A percentile compares a stretch with the other conserved stretches of the same genome.
Conservation (phyloP, 2,329 filamentous ascomycete species). For the Pseudogymnoascus sp. region DNA sequence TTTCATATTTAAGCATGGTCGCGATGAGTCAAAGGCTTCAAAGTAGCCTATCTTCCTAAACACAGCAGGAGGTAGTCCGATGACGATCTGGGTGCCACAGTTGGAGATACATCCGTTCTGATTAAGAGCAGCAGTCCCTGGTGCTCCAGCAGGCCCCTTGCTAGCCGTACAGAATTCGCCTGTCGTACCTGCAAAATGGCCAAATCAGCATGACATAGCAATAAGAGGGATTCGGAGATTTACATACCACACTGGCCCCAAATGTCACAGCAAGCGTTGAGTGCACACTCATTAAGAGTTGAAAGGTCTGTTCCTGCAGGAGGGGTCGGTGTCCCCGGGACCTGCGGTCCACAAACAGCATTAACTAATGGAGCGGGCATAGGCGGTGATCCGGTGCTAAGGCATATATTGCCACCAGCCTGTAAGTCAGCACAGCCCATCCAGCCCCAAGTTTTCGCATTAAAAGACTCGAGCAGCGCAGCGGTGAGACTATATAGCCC, state of each 20-base stretch:
- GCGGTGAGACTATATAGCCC: constrained; percentile 26
- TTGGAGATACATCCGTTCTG: constrained; percentile 32
- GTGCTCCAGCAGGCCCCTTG: constrained; percentile 23
- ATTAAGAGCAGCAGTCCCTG: constrained; percentile 15
- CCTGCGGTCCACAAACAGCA: constrained; percentile 40
- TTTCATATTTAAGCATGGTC: constrained; percentile 20
- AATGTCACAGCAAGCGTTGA: no score
- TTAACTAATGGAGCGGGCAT: constrained; percentile 34
- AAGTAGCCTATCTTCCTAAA: background rate
- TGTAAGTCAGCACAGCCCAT: constrained; percentile 31
- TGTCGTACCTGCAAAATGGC: constrained; percentile 31
- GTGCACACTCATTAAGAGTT: constrained; percentile 1
- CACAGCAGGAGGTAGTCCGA: constrained; percentile 16
- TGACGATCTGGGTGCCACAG: constrained; percentile 23
- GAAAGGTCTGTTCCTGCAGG: constrained; percentile 20
- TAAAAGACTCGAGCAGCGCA: constrained; percentile 31
- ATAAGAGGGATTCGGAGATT: constrained; percentile 32
- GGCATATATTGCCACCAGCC: constrained; percentile 31
- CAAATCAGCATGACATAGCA: constrained; percentile 29
- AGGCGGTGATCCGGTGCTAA: constrained; percentile 34
- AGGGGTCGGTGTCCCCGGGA: constrained; percentile 33
- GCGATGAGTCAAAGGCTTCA: constrained; percentile 11
- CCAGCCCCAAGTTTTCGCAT: constrained; percentile 39
- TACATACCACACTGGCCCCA: no score
- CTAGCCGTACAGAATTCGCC: constrained; percentile 30